Base-by-base conservation (phyloP, 805 yeast species). In the Yarrowia osloensis region DNA sequence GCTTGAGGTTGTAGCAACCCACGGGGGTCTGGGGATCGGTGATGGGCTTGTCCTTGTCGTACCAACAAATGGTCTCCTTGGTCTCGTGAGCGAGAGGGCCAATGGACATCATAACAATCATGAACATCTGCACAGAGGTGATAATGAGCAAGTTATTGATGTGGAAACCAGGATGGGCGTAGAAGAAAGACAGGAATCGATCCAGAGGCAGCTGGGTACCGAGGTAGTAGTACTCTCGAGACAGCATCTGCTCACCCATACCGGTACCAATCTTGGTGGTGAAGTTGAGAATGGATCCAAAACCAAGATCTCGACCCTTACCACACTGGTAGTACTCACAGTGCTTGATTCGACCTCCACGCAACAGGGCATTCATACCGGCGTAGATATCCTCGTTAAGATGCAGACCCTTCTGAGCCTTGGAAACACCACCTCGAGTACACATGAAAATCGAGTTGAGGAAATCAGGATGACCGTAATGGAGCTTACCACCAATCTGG, bases 101-200 rank as follows among this genome's bases (percentile, higher is more conserved):
- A 70, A 94, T 79, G 76, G 90, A 91, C 31, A 91, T 81, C 73
- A 91, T 77, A 5, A 91, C 86, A 67, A 93, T 74, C 88, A 93
- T 88, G 77, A 94, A 93, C 73, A 91, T 76, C 73, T 91, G 95
- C n/a, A 92, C 87, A 0, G 98, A 91, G 40, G 91, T 76, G 72
- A 91, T 87, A 69, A 94, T 94, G 73, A 93, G 90, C 71, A 93
- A 81, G 75, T 94, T 94, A 76, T 94, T 94, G 72, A 94, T 80
- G 77, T 94, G 98, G 80, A 94, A 94, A 6, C 98, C 98, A 12
- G 97, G 94, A 76, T 94, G 98, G 0, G 98, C 98, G 78, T 94
- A 94, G 77, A 90, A 94, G 77, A 94, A 94, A 0, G 98, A 91
- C 65, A 94, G 78, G 78, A 94, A 93, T 59, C 97, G 79, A 75